Percentiles rank a stretch among this genome's conserved stretches.
These are phyloP conservation scores for Thermoascus crustaceus DNA, from an alignment of 2,329 filamentous ascomycete genomes.

Conservation along the genomic window DNA sequence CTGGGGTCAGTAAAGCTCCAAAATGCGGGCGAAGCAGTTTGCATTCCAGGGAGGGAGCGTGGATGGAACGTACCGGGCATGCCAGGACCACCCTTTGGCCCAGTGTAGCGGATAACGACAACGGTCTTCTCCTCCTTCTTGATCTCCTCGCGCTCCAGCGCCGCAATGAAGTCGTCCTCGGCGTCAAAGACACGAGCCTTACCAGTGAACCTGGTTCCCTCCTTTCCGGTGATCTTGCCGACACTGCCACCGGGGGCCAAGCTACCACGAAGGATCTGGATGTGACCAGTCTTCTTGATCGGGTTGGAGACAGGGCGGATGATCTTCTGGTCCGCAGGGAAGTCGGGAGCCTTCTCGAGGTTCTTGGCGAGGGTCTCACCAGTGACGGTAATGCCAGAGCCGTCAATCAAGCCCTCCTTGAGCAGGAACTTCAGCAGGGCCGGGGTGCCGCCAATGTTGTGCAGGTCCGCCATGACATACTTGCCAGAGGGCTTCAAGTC, in stretches of 20 bases:
- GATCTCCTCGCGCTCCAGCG: constrained; percentile 59
- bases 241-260: constrained; percentile 63
- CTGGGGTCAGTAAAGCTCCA: constrained; percentile 49
- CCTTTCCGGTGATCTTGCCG: constrained; percentile 70
- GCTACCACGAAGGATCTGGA: constrained; percentile 63
- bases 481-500: constrained; percentile 72
- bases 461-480: constrained; percentile 53
- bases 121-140: constrained; percentile 71
- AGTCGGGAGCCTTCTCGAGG: constrained; percentile 51
- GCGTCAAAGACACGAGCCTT: constrained; percentile 63
- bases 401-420: constrained; percentile 51
- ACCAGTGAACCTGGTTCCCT: constrained; percentile 59
- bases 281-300: constrained; percentile 62
- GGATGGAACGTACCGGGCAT: constrained; percentile 45
- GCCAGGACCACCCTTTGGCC: constrained; percentile 63
- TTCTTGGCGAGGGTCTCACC: constrained; percentile 53
- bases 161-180: constrained; percentile 60
- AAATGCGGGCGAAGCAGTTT: background rate
- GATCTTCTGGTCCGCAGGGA: constrained; percentile 62
- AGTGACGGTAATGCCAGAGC: constrained; percentile 53
- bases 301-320: constrained; percentile 60
- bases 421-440: constrained; percentile 51
- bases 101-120: constrained; percentile 67
- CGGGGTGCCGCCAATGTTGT: constrained; percentile 50
- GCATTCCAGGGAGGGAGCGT: no score